phyloP scores from a whole-genome alignment of 768 basidiomycete species.

The Russula dissimulans region DNA sequence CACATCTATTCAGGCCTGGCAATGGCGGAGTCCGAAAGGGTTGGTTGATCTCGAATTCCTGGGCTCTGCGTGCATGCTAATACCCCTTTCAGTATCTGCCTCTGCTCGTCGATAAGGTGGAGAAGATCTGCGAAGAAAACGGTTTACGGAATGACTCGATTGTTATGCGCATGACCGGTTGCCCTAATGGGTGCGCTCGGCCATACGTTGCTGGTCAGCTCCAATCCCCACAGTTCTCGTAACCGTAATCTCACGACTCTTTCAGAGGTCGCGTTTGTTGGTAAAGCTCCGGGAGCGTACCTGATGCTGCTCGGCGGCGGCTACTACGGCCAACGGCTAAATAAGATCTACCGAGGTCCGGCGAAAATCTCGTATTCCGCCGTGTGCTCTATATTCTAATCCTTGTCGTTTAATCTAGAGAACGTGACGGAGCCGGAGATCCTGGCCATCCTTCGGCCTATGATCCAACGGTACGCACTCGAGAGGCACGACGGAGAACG shows the following conservation, averaged over 20 bases:
- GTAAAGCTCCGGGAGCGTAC: conserved; percentile 90
- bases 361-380: background rate
- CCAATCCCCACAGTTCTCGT: background rate
- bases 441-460: conserved; percentile 75
- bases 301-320: conserved; percentile 94
- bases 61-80: background rate
- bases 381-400: background rate
- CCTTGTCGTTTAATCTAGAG: conserved; percentile 36
- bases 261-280: conserved; percentile 89
- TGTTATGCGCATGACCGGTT: conserved; percentile 98
- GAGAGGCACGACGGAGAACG: conserved; percentile 82
- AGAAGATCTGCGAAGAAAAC: conserved; percentile 88
- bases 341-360: conserved; percentile 88
- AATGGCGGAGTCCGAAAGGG: conserved; percentile 71
- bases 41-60: conserved; percentile 27
- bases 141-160: conserved; percentile 91
- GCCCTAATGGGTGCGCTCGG: conserved; percentile 87
- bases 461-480: conserved; percentile 91
- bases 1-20: conserved; percentile 41
- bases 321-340: conserved; percentile 87
- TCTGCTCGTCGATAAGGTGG: conserved; percentile 86
- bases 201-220: conserved; percentile 79
- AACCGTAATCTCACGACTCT: background rate
- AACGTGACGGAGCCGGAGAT: conserved; percentile 88
- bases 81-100: conserved; percentile 72